Evolutionary conservation across 257 asterid species (phyloP), one percentile per base, ranked within the genome.

Genomic region (Ocimum tenuiflorum): DNA sequence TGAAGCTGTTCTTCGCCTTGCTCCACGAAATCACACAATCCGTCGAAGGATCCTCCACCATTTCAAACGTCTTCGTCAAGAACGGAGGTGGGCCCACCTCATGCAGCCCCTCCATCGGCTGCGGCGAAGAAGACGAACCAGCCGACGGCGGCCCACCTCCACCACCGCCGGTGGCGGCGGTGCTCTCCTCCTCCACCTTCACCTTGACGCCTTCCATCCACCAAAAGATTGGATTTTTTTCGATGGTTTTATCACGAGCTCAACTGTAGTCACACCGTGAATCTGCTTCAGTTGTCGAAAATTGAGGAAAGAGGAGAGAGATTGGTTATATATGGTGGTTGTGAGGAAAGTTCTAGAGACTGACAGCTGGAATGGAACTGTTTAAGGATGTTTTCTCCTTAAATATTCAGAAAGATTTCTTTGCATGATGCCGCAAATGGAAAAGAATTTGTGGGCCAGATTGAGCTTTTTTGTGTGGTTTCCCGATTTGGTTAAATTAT

Each of bases 11-110:
- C 73, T 78, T 79, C 0, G 86, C 80, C 52, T 11, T 66, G 50
- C 87, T 86, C 99, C 99, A 94, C 0, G 99, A 90, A 18, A 94
- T 85, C 51, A 94, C 91, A 0, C 78, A 31, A 80, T 94, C 91
- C 0, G 97, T 86, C 0, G 85, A 79, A 39, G 96, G 85, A 47
- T 94, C 95, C 81, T 90, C 97, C 78, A 94, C 99, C 83, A 94
- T 83, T 9, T 94, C 99, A 61, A 35, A 90, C 0, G 89, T 94
- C 75, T 94, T 94, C 55, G 68, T 74, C 73, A 94, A 24, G 78
- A 94, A 94, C 15, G 97, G 96, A 22, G 99, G 96, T 6, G 97
- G 97, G 1, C 96, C 97, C 50, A 77, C 67, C 1, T 88, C 96
- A 19, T 90, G 85, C 70, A 90, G 53, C 20, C 99, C 96, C 77